phyloP scores from a whole-genome alignment of 805 yeast genomes.

The Myxozyma geophila region DNA sequence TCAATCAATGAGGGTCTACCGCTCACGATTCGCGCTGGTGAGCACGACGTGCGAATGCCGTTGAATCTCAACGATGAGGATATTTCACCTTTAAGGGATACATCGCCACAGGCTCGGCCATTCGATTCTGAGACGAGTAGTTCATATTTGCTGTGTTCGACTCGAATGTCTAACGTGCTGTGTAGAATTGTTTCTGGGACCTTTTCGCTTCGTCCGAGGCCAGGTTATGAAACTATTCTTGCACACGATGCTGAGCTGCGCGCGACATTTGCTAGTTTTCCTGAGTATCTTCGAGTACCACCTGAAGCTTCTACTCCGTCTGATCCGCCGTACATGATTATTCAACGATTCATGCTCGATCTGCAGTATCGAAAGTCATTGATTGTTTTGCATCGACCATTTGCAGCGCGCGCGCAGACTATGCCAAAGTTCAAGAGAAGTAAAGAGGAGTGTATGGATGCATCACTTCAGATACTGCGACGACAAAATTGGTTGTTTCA shows the following conservation, averaged over 20 bases:
- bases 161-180: conserved; percentile 25
- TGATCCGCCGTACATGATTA: conserved; percentile 40
- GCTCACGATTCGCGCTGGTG: conserved; percentile 38
- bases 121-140: conserved; percentile 35
- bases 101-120: conserved; percentile 32
- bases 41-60: conserved; percentile 42
- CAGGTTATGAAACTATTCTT: conserved; percentile 35
- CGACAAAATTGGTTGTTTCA: conserved; percentile 33
- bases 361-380: conserved; percentile 41
- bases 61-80: conserved; percentile 40
- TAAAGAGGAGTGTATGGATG: conserved; percentile 35
- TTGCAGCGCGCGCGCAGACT: conserved; percentile 30
- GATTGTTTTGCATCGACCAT: conserved; percentile 42
- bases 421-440: conserved; percentile 27
- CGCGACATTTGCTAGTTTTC: conserved; percentile 38
- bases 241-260: conserved; percentile 40
- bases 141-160: conserved; percentile 37
- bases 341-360: conserved; percentile 43
- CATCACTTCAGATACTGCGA: conserved; percentile 33
- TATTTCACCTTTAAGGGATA: conserved; percentile 33
- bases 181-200: conserved; percentile 32
- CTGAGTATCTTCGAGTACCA: conserved; percentile 36
- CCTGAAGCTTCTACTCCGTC: conserved; percentile 35
- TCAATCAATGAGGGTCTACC: conserved; percentile 45
- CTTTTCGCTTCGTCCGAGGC: conserved; percentile 28